Percentiles rank a stretch among this genome's conserved stretches.
Evolutionary conservation across 1,284 basidiomycete species (phyloP).

Genomic region (Schizopora paradoxa): DNA sequence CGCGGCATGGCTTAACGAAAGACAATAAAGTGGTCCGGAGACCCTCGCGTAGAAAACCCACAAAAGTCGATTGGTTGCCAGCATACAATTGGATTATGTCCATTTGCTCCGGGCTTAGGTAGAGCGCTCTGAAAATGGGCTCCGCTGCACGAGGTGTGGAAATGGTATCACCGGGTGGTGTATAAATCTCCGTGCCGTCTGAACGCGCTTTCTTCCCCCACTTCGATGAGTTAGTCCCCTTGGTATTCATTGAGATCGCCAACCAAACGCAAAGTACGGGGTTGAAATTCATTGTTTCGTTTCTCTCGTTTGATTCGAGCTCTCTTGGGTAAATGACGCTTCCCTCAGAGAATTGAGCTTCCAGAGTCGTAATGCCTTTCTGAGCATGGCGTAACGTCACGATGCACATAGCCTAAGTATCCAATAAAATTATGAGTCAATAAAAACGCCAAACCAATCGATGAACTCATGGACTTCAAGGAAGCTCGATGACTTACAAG

Average conservation of each 20-base stretch:
- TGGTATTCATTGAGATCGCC: not conserved
- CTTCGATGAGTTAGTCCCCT: not conserved
- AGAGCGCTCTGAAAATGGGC: no score
- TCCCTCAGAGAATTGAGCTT: constrained; percentile 24
- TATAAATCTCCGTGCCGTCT: no score
- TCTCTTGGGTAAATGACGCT: no score
- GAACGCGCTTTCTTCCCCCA: constrained; percentile 5
- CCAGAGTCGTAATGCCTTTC: constrained; percentile 33
- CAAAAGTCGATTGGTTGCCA: no score
- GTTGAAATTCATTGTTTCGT: not conserved
- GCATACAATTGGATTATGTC: no score
- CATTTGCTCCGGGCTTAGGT: no score
- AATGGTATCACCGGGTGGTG: no score
- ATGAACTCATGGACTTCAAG: not conserved
- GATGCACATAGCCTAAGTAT: constrained; percentile 25
- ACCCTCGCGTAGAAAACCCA: no score
- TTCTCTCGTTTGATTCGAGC: no score
- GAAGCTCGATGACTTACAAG: constrained; percentile 29
- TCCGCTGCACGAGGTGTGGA: no score
- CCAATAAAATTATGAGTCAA: constrained; percentile 3
- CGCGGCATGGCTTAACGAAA: no score
- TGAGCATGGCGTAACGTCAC: constrained; percentile 27
- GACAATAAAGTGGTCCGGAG: no score
- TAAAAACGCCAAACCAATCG: not conserved
- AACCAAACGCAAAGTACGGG: constrained; percentile 12